These are phyloP conservation scores for Dothiorella sarmentorum DNA, from an alignment of 2,329 filamentous ascomycete species.

Conservation along the genomic window DNA sequence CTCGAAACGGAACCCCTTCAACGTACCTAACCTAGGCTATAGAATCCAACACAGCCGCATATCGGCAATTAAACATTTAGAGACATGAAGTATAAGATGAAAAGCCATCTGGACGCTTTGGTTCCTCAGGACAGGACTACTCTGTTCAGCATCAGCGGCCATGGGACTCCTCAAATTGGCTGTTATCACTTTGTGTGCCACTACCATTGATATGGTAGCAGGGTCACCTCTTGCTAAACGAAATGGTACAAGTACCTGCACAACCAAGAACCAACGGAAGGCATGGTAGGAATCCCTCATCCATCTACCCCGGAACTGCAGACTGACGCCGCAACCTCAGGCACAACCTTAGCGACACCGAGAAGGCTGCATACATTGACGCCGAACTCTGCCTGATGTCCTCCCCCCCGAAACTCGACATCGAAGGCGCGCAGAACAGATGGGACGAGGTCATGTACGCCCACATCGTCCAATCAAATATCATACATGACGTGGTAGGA, in stretches of 20 bases:
- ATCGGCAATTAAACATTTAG: background rate
- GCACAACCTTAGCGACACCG: constrained; percentile 1
- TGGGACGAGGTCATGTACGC: constrained; percentile 16
- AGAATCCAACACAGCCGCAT: background rate
- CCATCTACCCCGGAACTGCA: too few relatives aligned
- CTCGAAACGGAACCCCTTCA: background rate
- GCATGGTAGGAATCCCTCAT: background rate
- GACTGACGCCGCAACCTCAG: background rate
- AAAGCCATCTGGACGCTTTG: background rate
- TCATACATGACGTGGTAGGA: constrained; percentile 2
- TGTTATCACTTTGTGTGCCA: background rate
- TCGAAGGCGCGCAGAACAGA: background rate
- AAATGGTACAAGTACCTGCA: background rate
- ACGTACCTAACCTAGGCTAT: background rate
- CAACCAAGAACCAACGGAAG: background rate
- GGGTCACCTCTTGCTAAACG: background rate
- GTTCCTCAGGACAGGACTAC: background rate
- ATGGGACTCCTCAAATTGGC: background rate
- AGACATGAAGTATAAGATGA: background rate
- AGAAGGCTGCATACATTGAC: constrained; percentile 17
- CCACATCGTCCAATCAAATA: constrained; percentile 7
- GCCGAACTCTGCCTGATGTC: constrained; percentile 19
- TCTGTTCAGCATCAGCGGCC: background rate
- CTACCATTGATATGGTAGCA: background rate
- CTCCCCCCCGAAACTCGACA: background rate